Percentiles rank a stretch among this genome's conserved stretches.
Evolutionary conservation across 495 filamentous ascomycete species (phyloP).

Genomic region (Rhypophila decipiens): DNA sequence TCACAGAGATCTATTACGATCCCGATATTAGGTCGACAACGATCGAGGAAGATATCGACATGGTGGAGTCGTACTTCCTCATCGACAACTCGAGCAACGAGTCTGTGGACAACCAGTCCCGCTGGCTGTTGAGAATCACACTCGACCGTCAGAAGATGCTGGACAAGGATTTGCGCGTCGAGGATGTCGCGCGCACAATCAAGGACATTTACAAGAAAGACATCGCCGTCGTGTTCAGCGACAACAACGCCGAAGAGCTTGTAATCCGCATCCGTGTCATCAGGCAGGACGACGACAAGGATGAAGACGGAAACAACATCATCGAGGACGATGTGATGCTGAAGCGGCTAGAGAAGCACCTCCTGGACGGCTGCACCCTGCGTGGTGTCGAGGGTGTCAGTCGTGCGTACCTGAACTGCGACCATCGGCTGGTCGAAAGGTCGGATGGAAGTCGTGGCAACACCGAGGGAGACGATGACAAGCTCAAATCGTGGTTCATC

Average conservation of each 20-base stretch:
- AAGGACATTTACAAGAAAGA: slow-evolving; percentile 83
- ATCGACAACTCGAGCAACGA: slow-evolving; percentile 80
- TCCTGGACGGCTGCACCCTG: slow-evolving; percentile 82
- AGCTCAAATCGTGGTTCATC: slow-evolving; percentile 87
- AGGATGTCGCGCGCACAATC: slow-evolving; percentile 85
- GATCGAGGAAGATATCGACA: slow-evolving; percentile 82
- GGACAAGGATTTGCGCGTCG: slow-evolving; percentile 85
- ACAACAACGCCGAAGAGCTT: slow-evolving; percentile 95
- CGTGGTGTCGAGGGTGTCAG: slow-evolving; percentile 85
- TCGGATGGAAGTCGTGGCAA: slow-evolving; percentile 64
- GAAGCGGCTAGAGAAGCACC: slow-evolving; percentile 82
- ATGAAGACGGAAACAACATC: slow-evolving; percentile 69
- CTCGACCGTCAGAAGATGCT: slow-evolving; percentile 88
- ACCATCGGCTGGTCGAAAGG: slow-evolving; percentile 53
- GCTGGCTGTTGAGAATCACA: slow-evolving; percentile 92
- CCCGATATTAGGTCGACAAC: slow-evolving; percentile 79
- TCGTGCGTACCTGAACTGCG: slow-evolving; percentile 85
- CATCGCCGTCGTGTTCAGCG: slow-evolving; percentile 90
- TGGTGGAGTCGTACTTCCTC: slow-evolving; percentile 95
- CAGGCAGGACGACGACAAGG: slow-evolving; percentile 58
- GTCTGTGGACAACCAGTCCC: slow-evolving; percentile 70
- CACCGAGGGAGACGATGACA: slow-evolving; percentile 54
- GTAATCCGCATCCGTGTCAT: slow-evolving; percentile 90
- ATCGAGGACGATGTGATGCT: slow-evolving; percentile 84
- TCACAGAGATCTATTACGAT: slow-evolving; percentile 96